phyloP scores from a whole-genome alignment of 2,329 filamentous ascomycete genomes.

The Colletotrichum acutatum region DNA sequence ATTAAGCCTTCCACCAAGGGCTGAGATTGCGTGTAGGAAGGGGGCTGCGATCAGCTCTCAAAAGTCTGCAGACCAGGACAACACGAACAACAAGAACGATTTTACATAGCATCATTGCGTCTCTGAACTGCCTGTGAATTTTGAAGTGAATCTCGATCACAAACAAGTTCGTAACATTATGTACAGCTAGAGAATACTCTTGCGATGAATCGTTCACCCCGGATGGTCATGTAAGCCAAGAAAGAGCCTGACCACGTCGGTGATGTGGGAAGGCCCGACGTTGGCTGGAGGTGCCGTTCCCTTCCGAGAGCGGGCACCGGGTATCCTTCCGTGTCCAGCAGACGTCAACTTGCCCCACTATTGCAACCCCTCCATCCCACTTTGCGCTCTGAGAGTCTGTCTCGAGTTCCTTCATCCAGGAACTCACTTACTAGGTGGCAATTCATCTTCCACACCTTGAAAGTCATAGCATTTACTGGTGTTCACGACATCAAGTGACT shows the following conservation, averaged over 20 bases:
- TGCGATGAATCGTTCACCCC: not conserved
- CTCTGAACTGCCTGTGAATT: not conserved
- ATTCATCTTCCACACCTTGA: constrained; percentile 6
- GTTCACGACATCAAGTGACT: not conserved
- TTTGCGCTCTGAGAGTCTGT: constrained; percentile 12
- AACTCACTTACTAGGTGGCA: constrained; percentile 2
- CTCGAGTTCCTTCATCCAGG: constrained; percentile 9
- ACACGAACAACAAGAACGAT: constrained; percentile 3
- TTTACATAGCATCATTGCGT: not conserved
- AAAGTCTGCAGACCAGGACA: constrained; percentile 22
- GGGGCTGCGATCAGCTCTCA: not conserved
- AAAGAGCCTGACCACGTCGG: constrained; percentile 4
- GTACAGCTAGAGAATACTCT: not conserved
- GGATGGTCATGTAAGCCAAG: constrained; percentile 11
- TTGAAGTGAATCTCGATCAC: not conserved
- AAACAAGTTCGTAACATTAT: no score
- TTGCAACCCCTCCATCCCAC: constrained; percentile 26
- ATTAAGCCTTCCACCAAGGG: constrained; percentile 20
- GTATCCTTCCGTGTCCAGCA: constrained; percentile 15
- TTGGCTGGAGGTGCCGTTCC: constrained; percentile 13
- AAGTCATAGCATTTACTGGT: not conserved
- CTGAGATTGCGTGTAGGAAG: constrained; percentile 8
- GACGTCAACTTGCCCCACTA: constrained; percentile 33
- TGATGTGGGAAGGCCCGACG: constrained; percentile 12
- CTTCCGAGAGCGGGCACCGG: constrained; percentile 30